Evolutionary conservation across 2,329 filamentous ascomycete genomes (phyloP).

Genomic region (Colletotrichum caudatum): DNA sequence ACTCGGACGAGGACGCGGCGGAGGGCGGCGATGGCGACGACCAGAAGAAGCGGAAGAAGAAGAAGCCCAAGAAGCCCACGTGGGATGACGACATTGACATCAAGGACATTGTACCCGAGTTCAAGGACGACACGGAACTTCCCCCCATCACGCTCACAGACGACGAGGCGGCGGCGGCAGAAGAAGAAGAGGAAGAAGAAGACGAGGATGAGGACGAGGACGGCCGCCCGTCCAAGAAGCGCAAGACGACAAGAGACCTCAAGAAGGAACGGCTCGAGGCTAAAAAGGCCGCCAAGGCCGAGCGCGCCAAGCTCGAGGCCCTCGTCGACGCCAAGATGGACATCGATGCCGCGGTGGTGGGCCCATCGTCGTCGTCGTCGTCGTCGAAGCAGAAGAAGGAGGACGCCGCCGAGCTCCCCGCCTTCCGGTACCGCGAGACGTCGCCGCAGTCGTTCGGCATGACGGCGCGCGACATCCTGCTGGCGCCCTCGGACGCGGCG

Average conservation of each 20-base stretch:
- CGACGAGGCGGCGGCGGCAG: constrained; percentile 54
- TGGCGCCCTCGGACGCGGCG: constrained; percentile 84
- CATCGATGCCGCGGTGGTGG: constrained; percentile 72
- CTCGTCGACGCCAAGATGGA: constrained; percentile 86
- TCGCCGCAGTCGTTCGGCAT: constrained; percentile 91
- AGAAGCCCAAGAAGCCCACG: constrained; percentile 81
- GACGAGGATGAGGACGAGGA: constrained; percentile 57
- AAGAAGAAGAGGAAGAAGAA: constrained; percentile 47
- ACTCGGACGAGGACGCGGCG: constrained; percentile 69
- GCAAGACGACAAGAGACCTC: constrained; percentile 70
- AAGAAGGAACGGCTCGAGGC: constrained; percentile 69
- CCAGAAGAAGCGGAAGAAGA: constrained; percentile 68
- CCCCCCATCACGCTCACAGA: constrained; percentile 70
- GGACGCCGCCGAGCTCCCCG: constrained; percentile 38
- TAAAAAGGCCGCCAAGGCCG: constrained; percentile 81
- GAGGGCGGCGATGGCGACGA: constrained; percentile 60
- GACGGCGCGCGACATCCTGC: constrained; percentile 88
- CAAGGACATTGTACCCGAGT: constrained; percentile 89
- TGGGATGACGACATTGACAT: constrained; percentile 99
- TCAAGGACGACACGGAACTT: constrained; percentile 72
- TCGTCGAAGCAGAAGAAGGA: constrained; percentile 27
- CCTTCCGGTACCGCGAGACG: constrained; percentile 94
- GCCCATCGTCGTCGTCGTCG: constrained; percentile 52
- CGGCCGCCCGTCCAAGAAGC: constrained; percentile 63
- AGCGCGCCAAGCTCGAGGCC: constrained; percentile 85